Evolutionary conservation across 176 grass and related monocot genomes (phyloP).

Genomic region (Paspalum vaginatum): DNA sequence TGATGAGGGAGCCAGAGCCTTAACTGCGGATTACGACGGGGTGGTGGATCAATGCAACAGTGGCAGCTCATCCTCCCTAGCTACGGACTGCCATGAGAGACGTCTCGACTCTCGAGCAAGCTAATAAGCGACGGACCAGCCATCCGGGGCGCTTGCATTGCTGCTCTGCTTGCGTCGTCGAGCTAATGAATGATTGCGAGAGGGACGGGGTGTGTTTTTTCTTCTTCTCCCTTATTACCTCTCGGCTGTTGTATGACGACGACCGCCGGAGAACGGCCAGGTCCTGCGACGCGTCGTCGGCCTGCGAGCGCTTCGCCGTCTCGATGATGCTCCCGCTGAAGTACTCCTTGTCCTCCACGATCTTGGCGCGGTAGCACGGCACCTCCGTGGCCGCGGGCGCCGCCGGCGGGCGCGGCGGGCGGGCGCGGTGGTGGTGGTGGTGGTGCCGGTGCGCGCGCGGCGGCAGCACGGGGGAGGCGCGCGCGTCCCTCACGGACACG

Average conservation of each 20-base stretch:
- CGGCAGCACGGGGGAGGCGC: slow-evolving; percentile 41
- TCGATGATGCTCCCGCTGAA: slow-evolving; percentile 83
- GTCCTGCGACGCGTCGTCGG: slow-evolving; percentile 32
- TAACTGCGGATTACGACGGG: slow-evolving; percentile 32
- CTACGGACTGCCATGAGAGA: neutral
- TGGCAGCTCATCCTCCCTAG: neutral
- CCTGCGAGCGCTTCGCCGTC: slow-evolving; percentile 41
- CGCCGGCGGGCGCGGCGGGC: slow-evolving; percentile 35
- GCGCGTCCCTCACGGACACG: slow-evolving; percentile 54
- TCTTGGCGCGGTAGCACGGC: slow-evolving; percentile 19
- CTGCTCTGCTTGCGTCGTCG: neutral
- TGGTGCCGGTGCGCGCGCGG: slow-evolving; percentile 44
- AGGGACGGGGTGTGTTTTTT: neutral
- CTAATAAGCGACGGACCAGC: neutral
- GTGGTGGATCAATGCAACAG: slow-evolving; percentile 37
- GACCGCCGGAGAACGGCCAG: slow-evolving; percentile 58
- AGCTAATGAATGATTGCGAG: neutral
- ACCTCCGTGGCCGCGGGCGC: neutral
- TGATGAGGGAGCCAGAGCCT: neutral
- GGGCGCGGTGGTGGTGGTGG: slow-evolving; percentile 2
- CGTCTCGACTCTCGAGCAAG: neutral
- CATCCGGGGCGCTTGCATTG: neutral
- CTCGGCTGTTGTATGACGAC: slow-evolving; percentile 73
- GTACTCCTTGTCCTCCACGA: slow-evolving; percentile 74
- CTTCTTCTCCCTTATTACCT: slow-evolving; percentile 50